phyloP scores from a whole-genome alignment of 1,284 basidiomycete genomes.

The Puccinia triticina region DNA sequence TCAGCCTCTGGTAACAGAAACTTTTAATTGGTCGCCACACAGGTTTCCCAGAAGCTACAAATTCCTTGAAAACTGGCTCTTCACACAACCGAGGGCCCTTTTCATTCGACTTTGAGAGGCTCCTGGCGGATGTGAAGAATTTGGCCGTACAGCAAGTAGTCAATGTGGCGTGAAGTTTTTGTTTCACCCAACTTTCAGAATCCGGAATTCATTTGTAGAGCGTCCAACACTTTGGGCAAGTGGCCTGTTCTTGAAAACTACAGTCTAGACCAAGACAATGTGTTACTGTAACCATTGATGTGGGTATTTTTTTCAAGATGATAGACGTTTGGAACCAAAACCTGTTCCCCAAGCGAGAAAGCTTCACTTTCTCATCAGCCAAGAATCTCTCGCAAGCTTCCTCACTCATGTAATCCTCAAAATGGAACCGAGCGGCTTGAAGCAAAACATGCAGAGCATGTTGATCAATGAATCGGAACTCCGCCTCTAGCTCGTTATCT shows the following conservation, averaged over 20 bases:
- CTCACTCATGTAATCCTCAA: constrained; percentile 11
- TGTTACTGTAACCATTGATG: background rate
- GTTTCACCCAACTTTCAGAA: constrained; percentile 5
- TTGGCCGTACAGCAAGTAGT: background rate
- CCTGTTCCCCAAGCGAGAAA: background rate
- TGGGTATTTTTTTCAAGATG: background rate
- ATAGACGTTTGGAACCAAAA: constrained; percentile 4
- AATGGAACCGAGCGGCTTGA: constrained; percentile 18
- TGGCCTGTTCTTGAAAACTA: constrained; percentile 14
- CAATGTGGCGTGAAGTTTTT: constrained; percentile 1
- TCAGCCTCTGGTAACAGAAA: constrained; percentile 23
- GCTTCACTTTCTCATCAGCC: background rate
- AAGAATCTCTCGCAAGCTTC: constrained; percentile 6
- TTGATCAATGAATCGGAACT: constrained; percentile 14
- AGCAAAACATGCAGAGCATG: background rate
- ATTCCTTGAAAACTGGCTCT: constrained; percentile 13
- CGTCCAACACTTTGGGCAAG: background rate
- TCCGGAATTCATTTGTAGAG: constrained; percentile 16
- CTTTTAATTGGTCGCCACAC: constrained; percentile 10
- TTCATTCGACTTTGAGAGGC: background rate
- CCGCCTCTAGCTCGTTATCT: background rate
- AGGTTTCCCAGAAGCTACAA: constrained; percentile 1
- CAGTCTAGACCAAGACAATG: background rate
- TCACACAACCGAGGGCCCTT: background rate
- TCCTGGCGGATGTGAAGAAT: constrained; percentile 1